These are phyloP conservation scores for Neopestalotiopsis rosae DNA, from an alignment of 2,329 filamentous ascomycete species.

Conservation along the genomic window DNA sequence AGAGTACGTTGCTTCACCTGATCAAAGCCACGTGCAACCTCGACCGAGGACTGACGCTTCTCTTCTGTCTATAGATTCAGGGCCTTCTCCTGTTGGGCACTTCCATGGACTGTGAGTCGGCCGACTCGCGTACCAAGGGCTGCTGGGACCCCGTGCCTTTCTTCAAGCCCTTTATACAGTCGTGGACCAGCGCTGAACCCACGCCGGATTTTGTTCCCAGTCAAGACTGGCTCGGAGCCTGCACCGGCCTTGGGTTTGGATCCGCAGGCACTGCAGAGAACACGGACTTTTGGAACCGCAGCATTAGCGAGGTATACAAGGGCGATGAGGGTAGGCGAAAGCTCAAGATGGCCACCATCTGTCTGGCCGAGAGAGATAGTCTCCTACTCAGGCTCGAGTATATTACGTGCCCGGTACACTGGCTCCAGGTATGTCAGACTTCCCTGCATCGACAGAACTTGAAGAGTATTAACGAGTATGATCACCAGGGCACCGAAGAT, in stretches of 20 bases:
- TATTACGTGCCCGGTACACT: conserved; percentile 56
- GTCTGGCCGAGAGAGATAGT: conserved; percentile 53
- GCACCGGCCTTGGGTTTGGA: conserved; percentile 52
- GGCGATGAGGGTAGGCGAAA: conserved; percentile 57
- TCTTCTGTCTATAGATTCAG: conserved; percentile 41
- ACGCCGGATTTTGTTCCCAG: conserved; percentile 54
- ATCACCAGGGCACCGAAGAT: conserved; percentile 49
- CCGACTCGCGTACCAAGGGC: conserved; percentile 48
- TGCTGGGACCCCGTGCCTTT: conserved; percentile 54
- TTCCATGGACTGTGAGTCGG: conserved; percentile 59
- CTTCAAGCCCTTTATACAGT: conserved; percentile 47
- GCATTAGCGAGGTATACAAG: conserved; percentile 50
- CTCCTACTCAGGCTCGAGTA: conserved; percentile 51
- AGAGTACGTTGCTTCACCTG: conserved; percentile 39
- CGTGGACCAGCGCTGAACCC: conserved; percentile 43
- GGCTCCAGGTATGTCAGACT: conserved; percentile 50
- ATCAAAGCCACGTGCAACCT: neutral
- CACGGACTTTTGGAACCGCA: conserved; percentile 50
- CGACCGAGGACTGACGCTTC: neutral
- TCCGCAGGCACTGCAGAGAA: conserved; percentile 41
- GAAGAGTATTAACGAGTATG: neutral
- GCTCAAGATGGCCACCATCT: conserved; percentile 50
- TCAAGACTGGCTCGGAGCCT: conserved; percentile 50
- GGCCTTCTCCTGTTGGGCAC: conserved; percentile 55
- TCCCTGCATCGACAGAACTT: neutral